Evolutionary conservation across 345 rosid species (phyloP).

Genomic region (Streptanthus diversifolius): DNA sequence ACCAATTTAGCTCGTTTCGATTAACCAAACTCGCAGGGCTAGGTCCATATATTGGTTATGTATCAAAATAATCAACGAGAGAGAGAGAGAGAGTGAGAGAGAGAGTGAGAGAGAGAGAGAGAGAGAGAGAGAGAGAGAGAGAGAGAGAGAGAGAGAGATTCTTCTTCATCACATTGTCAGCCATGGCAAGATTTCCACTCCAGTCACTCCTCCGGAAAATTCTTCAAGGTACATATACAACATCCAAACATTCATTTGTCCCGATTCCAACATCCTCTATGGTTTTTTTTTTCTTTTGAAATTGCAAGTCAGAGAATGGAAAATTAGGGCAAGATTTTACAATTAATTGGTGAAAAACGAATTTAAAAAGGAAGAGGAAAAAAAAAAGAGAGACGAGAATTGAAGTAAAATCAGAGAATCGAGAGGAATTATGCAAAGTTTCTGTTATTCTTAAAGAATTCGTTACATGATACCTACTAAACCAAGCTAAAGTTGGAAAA

Average conservation of each 20-base stretch:
- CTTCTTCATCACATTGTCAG: slow-evolving; percentile 29
- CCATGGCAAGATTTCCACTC: slow-evolving; percentile 74
- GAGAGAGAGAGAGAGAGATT: too few relatives aligned
- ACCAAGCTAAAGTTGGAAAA: not conserved
- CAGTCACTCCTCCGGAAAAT: slow-evolving; percentile 77
- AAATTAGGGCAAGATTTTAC: not conserved
- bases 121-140: too few relatives aligned
- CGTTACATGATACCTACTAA: not conserved
- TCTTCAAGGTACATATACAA: slow-evolving; percentile 78
- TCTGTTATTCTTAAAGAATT: too few relatives aligned
- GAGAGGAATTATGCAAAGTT: not conserved
- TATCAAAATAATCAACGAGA: too few relatives aligned
- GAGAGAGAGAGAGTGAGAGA: too few relatives aligned
- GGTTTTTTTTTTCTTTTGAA: too few relatives aligned
- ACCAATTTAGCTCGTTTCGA: too few relatives aligned
- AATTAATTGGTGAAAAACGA: too few relatives aligned
- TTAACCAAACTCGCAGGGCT: too few relatives aligned
- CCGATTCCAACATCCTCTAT: not conserved
- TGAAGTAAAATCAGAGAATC: not conserved
- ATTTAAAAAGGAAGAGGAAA: not conserved
- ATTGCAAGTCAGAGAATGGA: too few relatives aligned
- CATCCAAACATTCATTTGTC: not conserved
- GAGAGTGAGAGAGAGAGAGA: too few relatives aligned
- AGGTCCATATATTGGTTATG: too few relatives aligned
- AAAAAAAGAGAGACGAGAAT: not conserved